These are phyloP conservation scores for Epichloe sylvatica DNA, from an alignment of 2,329 filamentous ascomycete genomes.

Conservation along the genomic window DNA sequence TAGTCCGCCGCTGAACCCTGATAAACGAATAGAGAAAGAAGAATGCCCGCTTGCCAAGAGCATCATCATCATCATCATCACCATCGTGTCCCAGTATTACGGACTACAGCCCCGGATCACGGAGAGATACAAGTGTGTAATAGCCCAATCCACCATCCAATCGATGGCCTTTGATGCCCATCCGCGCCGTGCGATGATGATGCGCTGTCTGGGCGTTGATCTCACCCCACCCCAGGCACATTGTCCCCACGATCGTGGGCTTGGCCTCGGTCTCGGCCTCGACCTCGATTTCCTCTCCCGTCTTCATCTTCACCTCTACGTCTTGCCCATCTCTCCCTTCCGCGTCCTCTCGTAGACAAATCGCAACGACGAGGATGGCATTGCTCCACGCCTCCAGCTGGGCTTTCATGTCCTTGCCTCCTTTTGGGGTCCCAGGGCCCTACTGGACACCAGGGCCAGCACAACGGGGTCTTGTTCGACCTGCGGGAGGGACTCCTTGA, in stretches of 20 bases:
- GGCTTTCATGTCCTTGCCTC: slow-evolving; percentile 7
- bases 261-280: background rate
- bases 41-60: too few relatives aligned
- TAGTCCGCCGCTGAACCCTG: too few relatives aligned
- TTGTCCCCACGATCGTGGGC: slow-evolving; percentile 9
- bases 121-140: background rate
- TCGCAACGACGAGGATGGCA: slow-evolving; percentile 10
- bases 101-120: background rate
- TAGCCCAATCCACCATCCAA: slow-evolving; percentile 27
- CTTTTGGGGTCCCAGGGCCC: slow-evolving; percentile 5
- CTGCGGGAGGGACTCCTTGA: slow-evolving; percentile 7
- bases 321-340: background rate
- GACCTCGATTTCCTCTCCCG: background rate
- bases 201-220: slow-evolving; percentile 6
- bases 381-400: slow-evolving; percentile 5
- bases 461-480: slow-evolving; percentile 8
- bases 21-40: too few relatives aligned
- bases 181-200: slow-evolving; percentile 10
- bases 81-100: too few relatives aligned
- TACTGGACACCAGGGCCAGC: slow-evolving; percentile 1
- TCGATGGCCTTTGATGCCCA: slow-evolving; percentile 31
- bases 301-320: background rate
- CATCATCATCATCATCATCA: too few relatives aligned
- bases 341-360: slow-evolving; percentile 7
- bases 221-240: slow-evolving; percentile 10